Percentiles rank a stretch among this genome's conserved stretches.
Conservation (phyloP, 2,329 filamentous ascomycete genomes). For the Acephala macrosclerotiorum region DNA sequence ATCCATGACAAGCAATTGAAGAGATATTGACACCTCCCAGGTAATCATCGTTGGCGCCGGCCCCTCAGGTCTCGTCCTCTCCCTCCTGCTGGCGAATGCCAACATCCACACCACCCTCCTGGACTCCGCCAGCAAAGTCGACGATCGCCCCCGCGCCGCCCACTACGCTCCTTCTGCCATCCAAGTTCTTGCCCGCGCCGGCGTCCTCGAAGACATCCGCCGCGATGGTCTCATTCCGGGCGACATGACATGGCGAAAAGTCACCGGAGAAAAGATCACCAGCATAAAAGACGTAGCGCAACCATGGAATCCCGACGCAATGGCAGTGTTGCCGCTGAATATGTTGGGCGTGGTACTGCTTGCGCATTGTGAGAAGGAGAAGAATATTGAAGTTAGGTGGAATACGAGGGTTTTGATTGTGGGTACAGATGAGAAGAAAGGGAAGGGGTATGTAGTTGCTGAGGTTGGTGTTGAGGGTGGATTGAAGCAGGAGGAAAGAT, state of each 20-base stretch:
- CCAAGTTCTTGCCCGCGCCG: slow-evolving; percentile 64
- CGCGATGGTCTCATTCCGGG: slow-evolving; percentile 50
- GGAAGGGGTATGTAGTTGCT: slow-evolving; percentile 54
- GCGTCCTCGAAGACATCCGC: slow-evolving; percentile 60
- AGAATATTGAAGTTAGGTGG: slow-evolving; percentile 51
- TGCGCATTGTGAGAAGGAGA: slow-evolving; percentile 45
- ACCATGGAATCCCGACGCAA: slow-evolving; percentile 40
- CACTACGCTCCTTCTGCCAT: slow-evolving; percentile 67
- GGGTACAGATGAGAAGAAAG: slow-evolving; percentile 57
- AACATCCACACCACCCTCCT: slow-evolving; percentile 59
- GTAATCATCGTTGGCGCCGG: slow-evolving; percentile 58
- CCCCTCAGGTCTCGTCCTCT: slow-evolving; percentile 57
- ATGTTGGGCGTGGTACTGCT: slow-evolving; percentile 51
- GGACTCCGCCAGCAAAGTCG: slow-evolving; percentile 61
- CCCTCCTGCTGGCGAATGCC: slow-evolving; percentile 57
- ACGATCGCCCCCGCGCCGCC: slow-evolving; percentile 67
- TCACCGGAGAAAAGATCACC: slow-evolving; percentile 46
- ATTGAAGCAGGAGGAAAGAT: slow-evolving; percentile 41
- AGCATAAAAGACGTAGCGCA: slow-evolving; percentile 40
- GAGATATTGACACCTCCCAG: slow-evolving; percentile 30
- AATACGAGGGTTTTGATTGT: slow-evolving; percentile 54
- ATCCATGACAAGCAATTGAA: neutral
- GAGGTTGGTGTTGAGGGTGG: slow-evolving; percentile 45
- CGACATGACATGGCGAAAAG: slow-evolving; percentile 53
- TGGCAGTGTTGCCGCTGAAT: slow-evolving; percentile 54